These are phyloP conservation scores for Lactarius sanguifluus DNA, from an alignment of 768 basidiomycete genomes.

Conservation along the genomic window DNA sequence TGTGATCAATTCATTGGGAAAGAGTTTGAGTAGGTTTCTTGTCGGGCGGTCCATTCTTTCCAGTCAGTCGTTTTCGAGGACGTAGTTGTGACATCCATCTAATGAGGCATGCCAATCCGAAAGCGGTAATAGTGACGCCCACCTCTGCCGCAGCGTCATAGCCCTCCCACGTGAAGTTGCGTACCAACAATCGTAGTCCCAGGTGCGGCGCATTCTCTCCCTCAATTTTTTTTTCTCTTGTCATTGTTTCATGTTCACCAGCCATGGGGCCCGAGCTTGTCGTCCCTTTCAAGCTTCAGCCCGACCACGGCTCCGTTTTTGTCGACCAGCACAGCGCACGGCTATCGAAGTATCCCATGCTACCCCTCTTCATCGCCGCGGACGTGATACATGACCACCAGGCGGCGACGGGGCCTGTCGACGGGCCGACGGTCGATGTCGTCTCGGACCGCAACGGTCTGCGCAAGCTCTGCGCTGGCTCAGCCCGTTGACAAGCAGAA, in stretches of 20 bases:
- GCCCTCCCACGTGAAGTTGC: too few species aligned
- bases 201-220: conserved; percentile 25
- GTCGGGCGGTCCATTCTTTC: too few species aligned
- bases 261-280: conserved; percentile 53
- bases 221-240: too few species aligned
- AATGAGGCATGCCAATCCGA: too few species aligned
- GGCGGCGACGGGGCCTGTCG: conserved; percentile 26
- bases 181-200: conserved; percentile 29
- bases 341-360: conserved; percentile 40
- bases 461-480: conserved; percentile 67
- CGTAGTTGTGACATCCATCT: too few species aligned
- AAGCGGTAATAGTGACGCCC: too few species aligned
- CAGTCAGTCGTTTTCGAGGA: too few species aligned
- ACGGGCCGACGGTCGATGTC: conserved; percentile 43
- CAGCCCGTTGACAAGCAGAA: conserved; percentile 30
- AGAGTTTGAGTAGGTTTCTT: too few species aligned
- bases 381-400: conserved; percentile 38
- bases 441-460: conserved; percentile 67
- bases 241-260: conserved; percentile 49
- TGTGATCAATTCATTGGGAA: too few species aligned
- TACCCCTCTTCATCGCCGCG: conserved; percentile 62
- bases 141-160: too few species aligned
- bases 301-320: conserved; percentile 50
- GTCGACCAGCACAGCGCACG: conserved; percentile 59
- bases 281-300: conserved; percentile 52